Base-by-base conservation (phyloP, 1,284 basidiomycete genomes). In the Coriolopsis trogii region DNA sequence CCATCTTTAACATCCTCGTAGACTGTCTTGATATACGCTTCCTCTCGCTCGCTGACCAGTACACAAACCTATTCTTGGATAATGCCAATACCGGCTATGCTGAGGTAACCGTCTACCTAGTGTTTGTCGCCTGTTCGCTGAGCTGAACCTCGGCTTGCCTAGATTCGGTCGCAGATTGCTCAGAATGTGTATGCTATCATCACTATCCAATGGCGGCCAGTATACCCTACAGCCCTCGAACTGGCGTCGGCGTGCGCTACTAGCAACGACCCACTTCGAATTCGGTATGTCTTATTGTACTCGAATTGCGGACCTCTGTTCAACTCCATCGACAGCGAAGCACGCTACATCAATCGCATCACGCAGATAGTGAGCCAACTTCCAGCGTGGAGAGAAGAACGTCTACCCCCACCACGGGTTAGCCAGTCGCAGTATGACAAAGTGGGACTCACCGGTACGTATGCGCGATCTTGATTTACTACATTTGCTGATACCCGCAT, bases 381-480 rank as follows among this genome's bases (percentile, higher is more conserved):
- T 43, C 81, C 85, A 0, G 70, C 75, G 53, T 89, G 85, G 85
- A 86, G 85, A 67, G 76, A 81, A 62, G 76, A 89, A 67, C 81
- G 94, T 55, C 79, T 93, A n/a, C 84, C 91, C 24, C 92, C 92
- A 41, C 92, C 93, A 0, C 80, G 90, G 61, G 90, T 87, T 53
- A 85, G 75, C 58, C 90, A 85, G 67, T 92, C 81, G 33, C 84
- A 86, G 74, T 96, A 96, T 68, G 94, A 97, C 72, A 93, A 91
- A 73, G 84, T 92, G 49, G 88, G 90, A 10, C 71, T 92, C 51
- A 89, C 89, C 20, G 71, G 89, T 90, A 68, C 63, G 82, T 42
- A 33, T n/a, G 9, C 5, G 15, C 5, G 9, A 6, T 8, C 25
- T 3, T 28, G 25, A 41, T 41, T 3, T n/a, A n/a, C n/a, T n/a